Percentiles rank a stretch among this genome's conserved stretches.
Conservation (phyloP, 495 filamentous ascomycete genomes). For the Penicillium turbatum region DNA sequence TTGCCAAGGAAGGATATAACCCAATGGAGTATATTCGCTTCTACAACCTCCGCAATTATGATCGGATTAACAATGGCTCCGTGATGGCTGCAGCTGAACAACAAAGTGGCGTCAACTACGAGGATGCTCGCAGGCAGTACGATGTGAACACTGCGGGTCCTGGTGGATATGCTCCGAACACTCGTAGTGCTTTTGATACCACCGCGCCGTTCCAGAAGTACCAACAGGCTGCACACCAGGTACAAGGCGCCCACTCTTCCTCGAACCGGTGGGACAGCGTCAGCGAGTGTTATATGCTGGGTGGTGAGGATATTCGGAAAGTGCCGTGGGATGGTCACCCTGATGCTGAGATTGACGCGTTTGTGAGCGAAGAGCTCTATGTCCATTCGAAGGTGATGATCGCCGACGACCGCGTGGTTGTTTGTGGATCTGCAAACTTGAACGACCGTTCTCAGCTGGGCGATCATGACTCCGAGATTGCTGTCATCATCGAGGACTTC, state of each 20-base stretch:
- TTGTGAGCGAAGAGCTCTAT: constrained; percentile 91
- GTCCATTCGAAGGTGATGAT: constrained; percentile 93
- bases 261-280: constrained; percentile 68
- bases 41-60: constrained; percentile 92
- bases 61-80: constrained; percentile 74
- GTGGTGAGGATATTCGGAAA: constrained; percentile 66
- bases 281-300: constrained; percentile 79
- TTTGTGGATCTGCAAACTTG: constrained; percentile 89
- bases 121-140: constrained; percentile 61
- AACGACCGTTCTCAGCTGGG: constrained; percentile 94
- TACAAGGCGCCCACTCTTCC: constrained; percentile 26
- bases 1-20: constrained; percentile 67
- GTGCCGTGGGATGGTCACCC: constrained; percentile 72
- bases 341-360: constrained; percentile 76
- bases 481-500: constrained; percentile 75
- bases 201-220: constrained; percentile 55
- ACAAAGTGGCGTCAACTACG: constrained; percentile 68
- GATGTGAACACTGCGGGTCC: constrained; percentile 47
- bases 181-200: constrained; percentile 40
- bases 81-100: constrained; percentile 62
- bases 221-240: constrained; percentile 57
- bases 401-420: constrained; percentile 83
- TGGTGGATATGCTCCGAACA: constrained; percentile 38
- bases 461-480: constrained; percentile 78
- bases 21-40: constrained; percentile 83